These are phyloP conservation scores for Pseudogymnoascus destructans DNA, from an alignment of 2,329 filamentous ascomycete species.

Conservation along the genomic window DNA sequence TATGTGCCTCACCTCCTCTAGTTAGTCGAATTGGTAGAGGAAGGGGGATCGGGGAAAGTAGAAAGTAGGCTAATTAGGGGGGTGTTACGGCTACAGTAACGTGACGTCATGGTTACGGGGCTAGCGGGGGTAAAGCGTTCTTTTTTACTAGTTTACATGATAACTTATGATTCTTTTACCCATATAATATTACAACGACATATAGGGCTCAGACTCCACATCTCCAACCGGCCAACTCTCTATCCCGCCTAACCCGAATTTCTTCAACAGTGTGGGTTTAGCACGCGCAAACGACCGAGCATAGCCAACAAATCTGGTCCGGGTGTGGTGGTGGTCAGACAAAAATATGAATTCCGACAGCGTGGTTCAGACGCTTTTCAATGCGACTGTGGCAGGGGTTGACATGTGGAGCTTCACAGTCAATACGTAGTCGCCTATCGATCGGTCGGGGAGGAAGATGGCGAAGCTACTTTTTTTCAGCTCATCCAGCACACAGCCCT, in stretches of 20 bases:
- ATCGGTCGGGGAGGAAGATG: not conserved
- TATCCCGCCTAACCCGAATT: not conserved
- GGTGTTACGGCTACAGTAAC: too few species aligned
- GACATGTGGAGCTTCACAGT: not conserved
- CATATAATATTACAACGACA: not conserved
- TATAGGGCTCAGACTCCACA: not conserved
- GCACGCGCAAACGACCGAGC: not conserved
- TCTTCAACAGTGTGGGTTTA: not conserved
- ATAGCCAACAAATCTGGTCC: not conserved
- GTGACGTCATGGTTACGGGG: too few species aligned
- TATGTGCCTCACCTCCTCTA: too few species aligned
- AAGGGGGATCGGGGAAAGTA: too few species aligned
- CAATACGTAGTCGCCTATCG: not conserved
- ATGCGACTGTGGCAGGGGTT: slow-evolving; percentile 1
- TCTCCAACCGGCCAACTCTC: not conserved
- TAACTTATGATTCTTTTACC: too few species aligned
- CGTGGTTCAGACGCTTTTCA: not conserved
- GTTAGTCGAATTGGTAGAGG: too few species aligned
- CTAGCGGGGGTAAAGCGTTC: too few species aligned
- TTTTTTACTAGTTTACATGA: too few species aligned
- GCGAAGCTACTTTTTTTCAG: not conserved
- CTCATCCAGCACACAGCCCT: not conserved
- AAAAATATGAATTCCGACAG: not conserved
- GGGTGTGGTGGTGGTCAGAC: not conserved
- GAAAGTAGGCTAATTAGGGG: too few species aligned